Evolutionary conservation across 805 yeast species (phyloP).

Genomic region (Lachancea meyersii): DNA sequence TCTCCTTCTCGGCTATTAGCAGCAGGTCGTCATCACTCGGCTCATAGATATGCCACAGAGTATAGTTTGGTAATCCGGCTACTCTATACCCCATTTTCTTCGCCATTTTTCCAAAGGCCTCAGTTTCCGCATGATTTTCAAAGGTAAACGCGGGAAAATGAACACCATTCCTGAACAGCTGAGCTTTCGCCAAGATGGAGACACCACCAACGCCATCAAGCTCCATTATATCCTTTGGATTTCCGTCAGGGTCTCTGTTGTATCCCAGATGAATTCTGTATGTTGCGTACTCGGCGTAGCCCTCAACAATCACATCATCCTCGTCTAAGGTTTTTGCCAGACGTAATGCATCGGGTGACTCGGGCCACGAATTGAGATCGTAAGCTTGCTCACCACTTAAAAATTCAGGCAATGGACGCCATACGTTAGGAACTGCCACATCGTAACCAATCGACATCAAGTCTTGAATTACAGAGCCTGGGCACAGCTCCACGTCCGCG

Average conservation of each 20-base stretch:
- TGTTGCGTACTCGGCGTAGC: conserved; percentile 81
- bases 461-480: conserved; percentile 67
- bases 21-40: conserved; percentile 80
- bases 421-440: conserved; percentile 79
- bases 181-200: conserved; percentile 68
- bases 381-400: conserved; percentile 86
- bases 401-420: conserved; percentile 95
- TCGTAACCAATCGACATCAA: conserved; percentile 67
- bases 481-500: conserved; percentile 77
- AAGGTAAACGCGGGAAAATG: conserved; percentile 82
- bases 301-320: conserved; percentile 84
- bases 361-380: conserved; percentile 95
- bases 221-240: conserved; percentile 57
- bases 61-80: conserved; percentile 86
- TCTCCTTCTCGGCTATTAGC: conserved; percentile 62
- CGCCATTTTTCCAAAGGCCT: conserved; percentile 80
- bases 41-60: conserved; percentile 85
- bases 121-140: conserved; percentile 82
- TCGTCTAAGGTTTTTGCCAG: conserved; percentile 60
- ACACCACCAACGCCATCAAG: conserved; percentile 88
- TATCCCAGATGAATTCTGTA: conserved; percentile 81
- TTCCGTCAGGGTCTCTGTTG: conserved; percentile 54
- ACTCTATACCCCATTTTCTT: conserved; percentile 72
- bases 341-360: conserved; percentile 67
- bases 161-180: conserved; percentile 69